These are phyloP conservation scores for Ochromonas danica DNA, from an alignment of 108 stramenopile genomes.

Conservation along the genomic window DNA sequence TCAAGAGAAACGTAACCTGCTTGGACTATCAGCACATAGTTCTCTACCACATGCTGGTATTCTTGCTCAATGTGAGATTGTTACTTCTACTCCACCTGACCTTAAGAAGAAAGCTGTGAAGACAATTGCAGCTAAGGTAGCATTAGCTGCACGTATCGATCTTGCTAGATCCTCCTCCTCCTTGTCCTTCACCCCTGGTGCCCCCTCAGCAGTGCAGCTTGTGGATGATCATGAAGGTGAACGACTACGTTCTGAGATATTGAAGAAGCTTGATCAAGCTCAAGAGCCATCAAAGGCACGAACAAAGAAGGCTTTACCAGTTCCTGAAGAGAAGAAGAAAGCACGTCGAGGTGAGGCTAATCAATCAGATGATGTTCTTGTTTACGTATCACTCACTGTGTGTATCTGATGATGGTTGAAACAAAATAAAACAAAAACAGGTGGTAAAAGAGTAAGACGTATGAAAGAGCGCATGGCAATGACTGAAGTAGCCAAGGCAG, in stretches of 20 bases:
- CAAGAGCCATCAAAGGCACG: slow-evolving; percentile 86
- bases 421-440: neutral
- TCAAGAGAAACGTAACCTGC: slow-evolving; percentile 43
- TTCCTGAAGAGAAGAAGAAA: slow-evolving; percentile 68
- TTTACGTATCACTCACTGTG: neutral
- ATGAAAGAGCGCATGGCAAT: slow-evolving; percentile 88
- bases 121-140: slow-evolving; percentile 66
- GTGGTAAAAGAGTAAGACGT: slow-evolving; percentile 60
- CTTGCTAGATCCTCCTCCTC: too few relatives aligned
- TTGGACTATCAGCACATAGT: slow-evolving; percentile 45
- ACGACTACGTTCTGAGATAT: slow-evolving; percentile 44
- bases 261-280: slow-evolving; percentile 79
- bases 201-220: too few relatives aligned
- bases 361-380: neutral
- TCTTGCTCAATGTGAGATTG: slow-evolving; percentile 75
- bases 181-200: too few relatives aligned
- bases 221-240: slow-evolving; percentile 35
- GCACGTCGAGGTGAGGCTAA: slow-evolving; percentile 86
- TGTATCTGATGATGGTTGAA: neutral
- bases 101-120: slow-evolving; percentile 78
- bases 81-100: slow-evolving; percentile 61
- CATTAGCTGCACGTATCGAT: slow-evolving; percentile 49
- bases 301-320: slow-evolving; percentile 85
- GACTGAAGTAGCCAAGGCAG: slow-evolving; percentile 88
- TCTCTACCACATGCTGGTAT: slow-evolving; percentile 66